These are phyloP conservation scores for Penicillium nordicum DNA, from an alignment of 2,329 filamentous ascomycete genomes.

Conservation along the genomic window DNA sequence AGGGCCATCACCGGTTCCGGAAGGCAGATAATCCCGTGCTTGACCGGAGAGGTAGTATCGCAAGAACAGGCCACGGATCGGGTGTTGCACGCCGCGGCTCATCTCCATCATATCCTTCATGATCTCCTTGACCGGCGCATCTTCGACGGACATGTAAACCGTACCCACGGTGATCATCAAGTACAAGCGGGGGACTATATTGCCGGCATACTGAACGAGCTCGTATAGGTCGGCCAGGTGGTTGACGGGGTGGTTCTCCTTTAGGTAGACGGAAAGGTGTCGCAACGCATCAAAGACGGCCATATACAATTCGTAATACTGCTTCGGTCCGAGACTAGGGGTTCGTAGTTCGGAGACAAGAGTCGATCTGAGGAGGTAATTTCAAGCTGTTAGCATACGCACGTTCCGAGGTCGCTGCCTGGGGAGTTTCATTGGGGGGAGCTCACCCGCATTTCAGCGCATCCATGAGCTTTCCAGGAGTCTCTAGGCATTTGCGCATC, in stretches of 20 bases:
- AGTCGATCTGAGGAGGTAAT: slow-evolving; percentile 67
- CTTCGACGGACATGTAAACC: slow-evolving; percentile 97
- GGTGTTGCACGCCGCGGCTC: slow-evolving; percentile 96
- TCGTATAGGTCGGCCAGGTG: slow-evolving; percentile 98
- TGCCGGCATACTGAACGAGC: slow-evolving; percentile 95
- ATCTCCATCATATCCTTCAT: slow-evolving; percentile 99
- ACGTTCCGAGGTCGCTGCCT: slow-evolving; percentile 26
- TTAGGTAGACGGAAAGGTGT: slow-evolving; percentile 92
- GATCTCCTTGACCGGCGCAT: slow-evolving; percentile 97
- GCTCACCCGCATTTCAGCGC: slow-evolving; percentile 97
- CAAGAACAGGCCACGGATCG: slow-evolving; percentile 88
- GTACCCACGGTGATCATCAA: slow-evolving; percentile 99
- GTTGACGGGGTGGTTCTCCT: slow-evolving; percentile 95
- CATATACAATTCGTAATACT: slow-evolving; percentile 99
- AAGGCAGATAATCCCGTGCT: slow-evolving; percentile 82
- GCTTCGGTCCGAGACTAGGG: slow-evolving; percentile 94
- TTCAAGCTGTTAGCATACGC: slow-evolving; percentile 16
- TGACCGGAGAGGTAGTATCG: slow-evolving; percentile 96
- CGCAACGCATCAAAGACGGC: slow-evolving; percentile 95
- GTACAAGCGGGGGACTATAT: slow-evolving; percentile 93
- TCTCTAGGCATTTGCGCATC: slow-evolving; percentile 97
- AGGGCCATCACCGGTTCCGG: slow-evolving; percentile 78
- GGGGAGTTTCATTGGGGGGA: slow-evolving; percentile 6
- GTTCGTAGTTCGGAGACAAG: slow-evolving; percentile 97
- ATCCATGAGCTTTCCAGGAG: slow-evolving; percentile 98